Percentiles rank a stretch among this genome's conserved stretches.
Conservation (phyloP, 1,284 basidiomycete species). For the Cystobasidiaceae sp. region DNA sequence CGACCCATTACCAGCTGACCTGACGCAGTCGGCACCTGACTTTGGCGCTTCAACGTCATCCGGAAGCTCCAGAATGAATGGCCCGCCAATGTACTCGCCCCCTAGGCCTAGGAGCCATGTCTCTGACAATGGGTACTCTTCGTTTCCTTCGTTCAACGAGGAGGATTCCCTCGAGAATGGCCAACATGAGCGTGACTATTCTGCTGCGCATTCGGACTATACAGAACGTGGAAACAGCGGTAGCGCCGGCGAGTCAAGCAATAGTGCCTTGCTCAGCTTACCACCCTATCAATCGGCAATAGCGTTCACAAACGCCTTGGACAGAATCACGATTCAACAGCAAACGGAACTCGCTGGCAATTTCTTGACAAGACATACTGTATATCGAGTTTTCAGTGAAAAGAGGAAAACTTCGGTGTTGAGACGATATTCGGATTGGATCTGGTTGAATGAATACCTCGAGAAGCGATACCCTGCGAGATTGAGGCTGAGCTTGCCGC, state of each 20-base stretch:
- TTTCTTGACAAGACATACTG: conserved; percentile 23
- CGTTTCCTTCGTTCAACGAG: conserved; percentile 7
- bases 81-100: conserved; percentile 13
- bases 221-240: neutral
- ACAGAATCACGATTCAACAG: conserved; percentile 8
- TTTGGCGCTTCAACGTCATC: neutral
- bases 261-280: neutral
- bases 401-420: conserved; percentile 43
- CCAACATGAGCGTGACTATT: neutral
- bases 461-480: conserved; percentile 75
- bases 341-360: conserved; percentile 10
- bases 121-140: conserved; percentile 2
- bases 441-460: conserved; percentile 77
- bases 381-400: conserved; percentile 10
- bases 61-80: no score
- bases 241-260: neutral
- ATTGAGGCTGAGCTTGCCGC: conserved; percentile 77
- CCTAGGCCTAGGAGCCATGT: neutral
- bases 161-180: no score
- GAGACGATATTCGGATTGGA: conserved; percentile 76
- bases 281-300: neutral
- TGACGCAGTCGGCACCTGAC: neutral
- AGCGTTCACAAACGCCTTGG: neutral
- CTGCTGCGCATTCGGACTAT: neutral
- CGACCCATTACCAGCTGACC: no score